phyloP scores from a whole-genome alignment of 2,329 filamentous ascomycete genomes.

The Penicillium sclerotiorum region DNA sequence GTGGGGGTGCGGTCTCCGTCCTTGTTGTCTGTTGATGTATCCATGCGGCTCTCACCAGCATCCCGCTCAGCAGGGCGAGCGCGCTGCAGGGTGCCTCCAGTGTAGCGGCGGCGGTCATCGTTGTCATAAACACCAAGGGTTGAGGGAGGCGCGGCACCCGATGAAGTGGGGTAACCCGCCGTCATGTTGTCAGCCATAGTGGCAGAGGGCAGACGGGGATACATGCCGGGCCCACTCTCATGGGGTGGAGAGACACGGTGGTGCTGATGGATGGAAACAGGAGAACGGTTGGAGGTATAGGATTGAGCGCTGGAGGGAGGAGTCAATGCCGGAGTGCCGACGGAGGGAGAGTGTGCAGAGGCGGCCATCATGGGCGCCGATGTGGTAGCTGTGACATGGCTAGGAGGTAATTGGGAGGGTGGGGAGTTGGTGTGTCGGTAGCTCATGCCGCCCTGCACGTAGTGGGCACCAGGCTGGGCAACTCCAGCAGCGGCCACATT shows the following conservation, averaged over 20 bases:
- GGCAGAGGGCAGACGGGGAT: conserved; percentile 64
- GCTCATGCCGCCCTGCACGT: conserved; percentile 55
- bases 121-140: conserved; percentile 63
- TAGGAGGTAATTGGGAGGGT: conserved; percentile 45
- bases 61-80: conserved; percentile 48
- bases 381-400: conserved; percentile 43
- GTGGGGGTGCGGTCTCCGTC: conserved; percentile 38
- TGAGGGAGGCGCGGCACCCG: conserved; percentile 61
- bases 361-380: conserved; percentile 44
- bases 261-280: conserved; percentile 54
- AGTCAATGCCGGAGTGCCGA: conserved; percentile 64
- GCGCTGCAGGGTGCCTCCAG: conserved; percentile 62
- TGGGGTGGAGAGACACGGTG: conserved; percentile 56
- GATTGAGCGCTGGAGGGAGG: conserved; percentile 65
- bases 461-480: conserved; percentile 72
- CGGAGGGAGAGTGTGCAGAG: conserved; percentile 48
- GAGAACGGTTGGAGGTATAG: conserved; percentile 65
- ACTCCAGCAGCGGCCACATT: conserved; percentile 78
- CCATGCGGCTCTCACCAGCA: conserved; percentile 38
- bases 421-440: conserved; percentile 63
- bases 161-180: conserved; percentile 52
- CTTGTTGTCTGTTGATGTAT: conserved; percentile 37
- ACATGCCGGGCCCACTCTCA: conserved; percentile 57
- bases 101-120: conserved; percentile 63
- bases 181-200: conserved; percentile 60